Conservation (phyloP, 805 yeast genomes). For the Blastobotrys parvus region DNA sequence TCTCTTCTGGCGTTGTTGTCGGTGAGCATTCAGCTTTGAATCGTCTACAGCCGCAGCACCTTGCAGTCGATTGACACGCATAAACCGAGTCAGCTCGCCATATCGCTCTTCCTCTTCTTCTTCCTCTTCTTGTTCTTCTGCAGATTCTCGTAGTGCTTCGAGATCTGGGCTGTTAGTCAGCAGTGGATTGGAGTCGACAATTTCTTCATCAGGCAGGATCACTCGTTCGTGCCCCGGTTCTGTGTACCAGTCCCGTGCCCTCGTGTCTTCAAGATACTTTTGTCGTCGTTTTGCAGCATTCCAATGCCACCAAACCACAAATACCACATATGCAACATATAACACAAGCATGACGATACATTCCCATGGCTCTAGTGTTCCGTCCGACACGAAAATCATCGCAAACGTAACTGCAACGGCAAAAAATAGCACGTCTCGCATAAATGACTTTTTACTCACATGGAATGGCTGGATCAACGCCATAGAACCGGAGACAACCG, state of each 20-base stretch:
- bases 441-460: conserved; percentile 39
- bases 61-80: conserved; percentile 7
- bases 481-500: conserved; percentile 75
- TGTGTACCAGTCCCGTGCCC: conserved; percentile 18
- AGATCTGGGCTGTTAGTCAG: conserved; percentile 1
- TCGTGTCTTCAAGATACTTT: conserved; percentile 13
- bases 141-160: neutral
- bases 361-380: conserved; percentile 44
- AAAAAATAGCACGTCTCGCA: conserved; percentile 57
- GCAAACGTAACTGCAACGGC: conserved; percentile 41
- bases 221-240: conserved; percentile 14
- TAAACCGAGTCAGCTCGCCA: conserved; percentile 12
- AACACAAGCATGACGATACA: conserved; percentile 48
- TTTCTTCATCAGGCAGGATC: conserved; percentile 16
- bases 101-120: conserved; percentile 18
- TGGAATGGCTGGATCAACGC: conserved; percentile 58
- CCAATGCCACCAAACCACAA: conserved; percentile 40
- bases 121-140: conserved; percentile 6
- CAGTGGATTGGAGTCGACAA: conserved; percentile 3
- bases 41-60: neutral
- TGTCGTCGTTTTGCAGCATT: conserved; percentile 5
- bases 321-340: conserved; percentile 51
- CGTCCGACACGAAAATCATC: conserved; percentile 46
- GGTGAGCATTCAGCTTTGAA: neutral
- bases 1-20: too few species aligned